Evolutionary conservation across 176 grass and related monocot species (phyloP), one percentile per base, ranked within the genome.

Genomic region (Ampelocalamus luodianensis): DNA sequence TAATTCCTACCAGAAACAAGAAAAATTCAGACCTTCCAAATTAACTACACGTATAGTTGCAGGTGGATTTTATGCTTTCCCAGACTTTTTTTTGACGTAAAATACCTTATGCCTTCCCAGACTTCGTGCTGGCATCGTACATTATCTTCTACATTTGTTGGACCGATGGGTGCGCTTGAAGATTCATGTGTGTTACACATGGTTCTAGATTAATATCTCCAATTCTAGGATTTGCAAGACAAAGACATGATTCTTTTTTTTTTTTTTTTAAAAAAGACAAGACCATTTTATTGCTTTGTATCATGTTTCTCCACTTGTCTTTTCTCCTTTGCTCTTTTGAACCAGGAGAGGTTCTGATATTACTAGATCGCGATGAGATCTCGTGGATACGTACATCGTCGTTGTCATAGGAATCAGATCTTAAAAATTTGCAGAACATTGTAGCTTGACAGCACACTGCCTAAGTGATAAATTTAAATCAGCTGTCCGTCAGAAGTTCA

Each of bases 291-390:
- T 58, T 85, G 64, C 51, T 46, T 68, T 74, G 69, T 68, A 38
- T 71, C 50, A 37, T 79, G n/a, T 54, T 79, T 72, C 58, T 54
- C 36, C 20, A 36, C 55, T 63, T 86, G 44, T 73, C 75, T 64
- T 48, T 71, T 83, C 79, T 83, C 45, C 49, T 68, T 0, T 62
- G 53, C 62, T 63, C 61, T 55, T 42, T 24, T 12, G 23, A 60
- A 68, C 82, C 51, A 77, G n/a, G 61, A 34, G 49, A 81, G 44
- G 82, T 36, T 54, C 77, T 69, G 68, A 80, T 32, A 62, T 62
- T 69, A 62, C 32, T 68, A 32, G 60, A 80, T 50, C 59, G 27
- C 39, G 22, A 75, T 5, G 74, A 68, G 60, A 89, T 89, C 70
- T 80, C 6, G 53, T 46, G 15, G 45, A 40, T 50, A 59, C 5